phyloP scores from a whole-genome alignment of 495 filamentous ascomycete genomes.

The Clohesyomyces aquaticus region DNA sequence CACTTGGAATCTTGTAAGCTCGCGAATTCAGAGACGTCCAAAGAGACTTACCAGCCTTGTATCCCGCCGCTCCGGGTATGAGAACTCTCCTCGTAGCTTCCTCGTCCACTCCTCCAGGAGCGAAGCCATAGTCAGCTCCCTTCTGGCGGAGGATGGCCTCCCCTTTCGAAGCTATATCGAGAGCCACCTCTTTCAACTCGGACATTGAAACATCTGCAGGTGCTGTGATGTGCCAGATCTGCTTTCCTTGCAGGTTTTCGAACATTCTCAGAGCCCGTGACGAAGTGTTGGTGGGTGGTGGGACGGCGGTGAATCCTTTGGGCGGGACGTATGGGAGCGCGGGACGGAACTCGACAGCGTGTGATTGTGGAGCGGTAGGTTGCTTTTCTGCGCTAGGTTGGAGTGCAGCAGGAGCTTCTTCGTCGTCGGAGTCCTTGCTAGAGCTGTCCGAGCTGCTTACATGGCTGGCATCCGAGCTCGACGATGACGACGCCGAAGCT shows the following conservation, averaged over 20 bases:
- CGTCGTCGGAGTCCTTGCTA: constrained; percentile 23
- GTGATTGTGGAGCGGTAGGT: constrained; percentile 8
- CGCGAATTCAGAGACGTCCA: background rate
- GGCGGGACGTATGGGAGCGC: constrained; percentile 46
- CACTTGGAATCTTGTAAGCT: constrained; percentile 7
- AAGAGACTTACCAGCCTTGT: constrained; percentile 25
- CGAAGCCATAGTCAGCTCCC: constrained; percentile 54
- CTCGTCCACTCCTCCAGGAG: constrained; percentile 45
- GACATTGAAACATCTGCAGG: constrained; percentile 53
- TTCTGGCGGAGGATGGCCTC: constrained; percentile 48
- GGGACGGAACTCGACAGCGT: constrained; percentile 48
- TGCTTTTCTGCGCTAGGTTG: constrained; percentile 6
- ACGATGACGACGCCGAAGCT: constrained; percentile 10
- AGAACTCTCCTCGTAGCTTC: constrained; percentile 47
- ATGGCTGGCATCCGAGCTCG: constrained; percentile 25
- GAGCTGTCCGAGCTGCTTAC: constrained; percentile 27
- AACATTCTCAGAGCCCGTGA: constrained; percentile 36
- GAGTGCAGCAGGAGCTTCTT: background rate
- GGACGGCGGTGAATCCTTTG: constrained; percentile 45
- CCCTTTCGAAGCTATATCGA: constrained; percentile 44
- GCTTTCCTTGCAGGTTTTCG: constrained; percentile 51
- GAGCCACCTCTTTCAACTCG: constrained; percentile 49
- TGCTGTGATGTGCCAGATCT: constrained; percentile 61
- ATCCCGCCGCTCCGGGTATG: constrained; percentile 29
- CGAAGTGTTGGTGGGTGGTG: constrained; percentile 20